Conservation (phyloP, 2,329 filamentous ascomycete genomes). For the Paracoccidioides lutzii region DNA sequence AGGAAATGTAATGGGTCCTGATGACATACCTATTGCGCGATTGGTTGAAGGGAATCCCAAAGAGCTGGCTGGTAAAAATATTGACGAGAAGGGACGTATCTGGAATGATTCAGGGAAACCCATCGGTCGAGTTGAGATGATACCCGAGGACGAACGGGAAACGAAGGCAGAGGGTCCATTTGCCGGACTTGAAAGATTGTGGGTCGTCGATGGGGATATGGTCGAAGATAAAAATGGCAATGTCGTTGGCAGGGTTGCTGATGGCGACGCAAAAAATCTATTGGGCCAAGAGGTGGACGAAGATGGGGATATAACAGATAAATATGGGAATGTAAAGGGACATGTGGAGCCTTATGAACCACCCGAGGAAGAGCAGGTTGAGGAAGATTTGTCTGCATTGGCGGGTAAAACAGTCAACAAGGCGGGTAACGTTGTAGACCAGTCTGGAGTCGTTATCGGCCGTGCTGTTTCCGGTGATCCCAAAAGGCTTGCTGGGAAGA, state of each 20-base stretch:
- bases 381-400: slow-evolving; percentile 46
- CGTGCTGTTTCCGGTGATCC: slow-evolving; percentile 46
- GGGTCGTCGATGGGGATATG: slow-evolving; percentile 45
- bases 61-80: slow-evolving; percentile 43
- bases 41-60: slow-evolving; percentile 45
- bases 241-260: slow-evolving; percentile 56
- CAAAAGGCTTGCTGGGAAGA: slow-evolving; percentile 45
- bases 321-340: slow-evolving; percentile 52
- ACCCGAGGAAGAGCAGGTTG: slow-evolving; percentile 32
- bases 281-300: slow-evolving; percentile 64
- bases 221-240: slow-evolving; percentile 67
- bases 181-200: slow-evolving; percentile 43
- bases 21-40: slow-evolving; percentile 43
- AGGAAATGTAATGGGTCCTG: slow-evolving; percentile 41
- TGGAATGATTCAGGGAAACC: slow-evolving; percentile 45
- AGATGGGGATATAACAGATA: slow-evolving; percentile 70
- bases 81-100: slow-evolving; percentile 43
- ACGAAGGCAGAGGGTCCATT: slow-evolving; percentile 45
- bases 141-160: slow-evolving; percentile 45
- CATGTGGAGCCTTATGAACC: slow-evolving; percentile 45
- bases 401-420: slow-evolving; percentile 53
- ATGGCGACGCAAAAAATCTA: slow-evolving; percentile 59
- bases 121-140: slow-evolving; percentile 45
- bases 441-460: slow-evolving; percentile 45
- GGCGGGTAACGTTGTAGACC: slow-evolving; percentile 48